These are phyloP conservation scores for Melaleuca alternifolia DNA, from an alignment of 345 rosid species.

Conservation along the genomic window DNA sequence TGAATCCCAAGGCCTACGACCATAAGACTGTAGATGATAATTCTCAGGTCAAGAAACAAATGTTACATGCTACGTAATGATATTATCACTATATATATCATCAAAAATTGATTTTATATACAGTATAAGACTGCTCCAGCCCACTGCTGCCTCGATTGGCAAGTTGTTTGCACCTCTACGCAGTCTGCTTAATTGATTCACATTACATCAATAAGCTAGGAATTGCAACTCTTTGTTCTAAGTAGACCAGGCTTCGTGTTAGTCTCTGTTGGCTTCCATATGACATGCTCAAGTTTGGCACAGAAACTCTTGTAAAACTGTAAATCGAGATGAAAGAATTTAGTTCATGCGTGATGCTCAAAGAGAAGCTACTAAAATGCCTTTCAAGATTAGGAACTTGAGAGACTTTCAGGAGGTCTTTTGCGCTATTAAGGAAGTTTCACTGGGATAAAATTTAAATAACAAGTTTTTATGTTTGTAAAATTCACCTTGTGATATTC, in stretches of 20 bases:
- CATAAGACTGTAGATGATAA: background rate
- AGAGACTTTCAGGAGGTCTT: background rate
- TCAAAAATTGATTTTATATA: background rate
- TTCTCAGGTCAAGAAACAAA: background rate
- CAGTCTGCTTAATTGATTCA: background rate
- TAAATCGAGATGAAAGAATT: background rate
- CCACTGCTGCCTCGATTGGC: background rate
- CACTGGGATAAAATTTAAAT: background rate
- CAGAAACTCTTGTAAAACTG: conserved; percentile 85
- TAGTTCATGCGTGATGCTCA: background rate
- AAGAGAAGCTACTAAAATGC: background rate
- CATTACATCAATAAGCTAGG: conserved; percentile 10
- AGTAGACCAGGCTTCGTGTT: conserved; percentile 27
- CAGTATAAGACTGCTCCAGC: background rate
- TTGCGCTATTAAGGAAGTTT: background rate
- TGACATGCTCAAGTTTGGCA: conserved; percentile 54
- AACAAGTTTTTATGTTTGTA: background rate
- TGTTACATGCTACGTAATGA: background rate
- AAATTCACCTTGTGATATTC: conserved; percentile 75
- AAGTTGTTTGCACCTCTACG: background rate
- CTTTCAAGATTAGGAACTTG: background rate
- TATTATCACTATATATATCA: background rate
- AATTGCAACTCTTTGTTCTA: conserved; percentile 41
- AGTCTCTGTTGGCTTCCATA: conserved; percentile 61
- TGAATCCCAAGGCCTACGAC: background rate